phyloP scores from a whole-genome alignment of 257 asterid genomes.

The Przewalskia tangutica region DNA sequence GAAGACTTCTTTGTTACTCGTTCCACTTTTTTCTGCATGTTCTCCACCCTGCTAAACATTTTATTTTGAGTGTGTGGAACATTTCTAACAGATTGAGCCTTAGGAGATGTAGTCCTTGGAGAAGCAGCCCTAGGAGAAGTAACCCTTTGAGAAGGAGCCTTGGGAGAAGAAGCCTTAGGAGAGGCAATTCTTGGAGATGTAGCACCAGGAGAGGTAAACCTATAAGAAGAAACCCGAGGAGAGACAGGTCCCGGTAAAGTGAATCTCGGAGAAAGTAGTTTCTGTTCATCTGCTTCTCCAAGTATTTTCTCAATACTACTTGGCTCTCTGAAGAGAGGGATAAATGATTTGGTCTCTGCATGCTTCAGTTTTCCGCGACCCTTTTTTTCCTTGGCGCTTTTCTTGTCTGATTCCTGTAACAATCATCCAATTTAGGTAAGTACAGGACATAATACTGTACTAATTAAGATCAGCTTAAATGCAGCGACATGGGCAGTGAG shows the following conservation, averaged over 20 bases:
- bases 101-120: constrained; percentile 16
- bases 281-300: constrained; percentile 73
- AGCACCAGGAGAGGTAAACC: constrained; percentile 25
- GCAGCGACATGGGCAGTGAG: not conserved
- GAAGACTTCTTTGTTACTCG: no score
- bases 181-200: constrained; percentile 18
- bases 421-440: not conserved
- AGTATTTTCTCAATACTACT: constrained; percentile 93
- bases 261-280: constrained; percentile 36
- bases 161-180: constrained; percentile 30
- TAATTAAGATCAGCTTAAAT: not conserved
- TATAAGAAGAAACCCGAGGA: constrained; percentile 30
- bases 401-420: constrained; percentile 61
- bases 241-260: constrained; percentile 43
- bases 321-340: constrained; percentile 79
- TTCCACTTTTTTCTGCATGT: no score
- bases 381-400: constrained; percentile 58
- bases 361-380: constrained; percentile 49
- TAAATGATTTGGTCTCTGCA: constrained; percentile 62
- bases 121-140: constrained; percentile 17
- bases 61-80: no score
- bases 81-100: constrained; percentile 3
- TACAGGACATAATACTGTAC: not conserved
- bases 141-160: constrained; percentile 14
- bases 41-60: no score